Evolutionary conservation across 768 basidiomycete species (phyloP).

Genomic region (Xerocomus spinulosus): DNA sequence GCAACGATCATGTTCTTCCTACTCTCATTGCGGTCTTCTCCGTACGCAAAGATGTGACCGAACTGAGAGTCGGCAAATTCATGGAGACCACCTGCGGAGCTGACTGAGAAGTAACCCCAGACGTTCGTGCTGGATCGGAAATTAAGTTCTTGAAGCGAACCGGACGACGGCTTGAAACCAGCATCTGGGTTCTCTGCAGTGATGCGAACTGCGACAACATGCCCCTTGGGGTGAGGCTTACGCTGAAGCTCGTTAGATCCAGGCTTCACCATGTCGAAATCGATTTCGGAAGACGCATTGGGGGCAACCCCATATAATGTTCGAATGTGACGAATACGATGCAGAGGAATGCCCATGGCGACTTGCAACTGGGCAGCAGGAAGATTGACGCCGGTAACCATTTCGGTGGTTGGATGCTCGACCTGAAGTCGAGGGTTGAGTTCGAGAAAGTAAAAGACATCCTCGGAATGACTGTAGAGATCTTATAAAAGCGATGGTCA

Average conservation of each 20-base stretch:
- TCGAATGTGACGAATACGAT: slow-evolving; percentile 93
- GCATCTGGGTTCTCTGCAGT: slow-evolving; percentile 99
- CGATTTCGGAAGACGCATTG: slow-evolving; percentile 84
- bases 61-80: slow-evolving; percentile 99
- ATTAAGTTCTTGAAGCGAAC: slow-evolving; percentile 95
- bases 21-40: slow-evolving; percentile 90
- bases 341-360: slow-evolving; percentile 96
- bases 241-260: slow-evolving; percentile 86
- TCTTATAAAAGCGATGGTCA: slow-evolving; percentile 43
- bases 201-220: slow-evolving; percentile 98
- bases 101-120: slow-evolving; percentile 99
- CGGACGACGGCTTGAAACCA: slow-evolving; percentile 98
- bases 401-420: slow-evolving; percentile 99
- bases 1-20: slow-evolving; percentile 99
- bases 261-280: slow-evolving; percentile 92
- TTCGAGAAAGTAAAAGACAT: slow-evolving; percentile 96
- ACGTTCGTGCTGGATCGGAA: slow-evolving; percentile 99
- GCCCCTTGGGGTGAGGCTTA: slow-evolving; percentile 94
- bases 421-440: slow-evolving; percentile 99
- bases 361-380: slow-evolving; percentile 96
- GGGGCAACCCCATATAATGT: slow-evolving; percentile 93
- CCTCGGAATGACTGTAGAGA: slow-evolving; percentile 90
- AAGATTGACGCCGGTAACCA: slow-evolving; percentile 98
- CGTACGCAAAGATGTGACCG: slow-evolving; percentile 98
- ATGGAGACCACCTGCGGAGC: slow-evolving; percentile 91